Percentiles rank a stretch among this genome's conserved stretches.
Evolutionary conservation across 2,329 filamentous ascomycete species (phyloP).

Genomic region (Cryphonectria carpinicola): DNA sequence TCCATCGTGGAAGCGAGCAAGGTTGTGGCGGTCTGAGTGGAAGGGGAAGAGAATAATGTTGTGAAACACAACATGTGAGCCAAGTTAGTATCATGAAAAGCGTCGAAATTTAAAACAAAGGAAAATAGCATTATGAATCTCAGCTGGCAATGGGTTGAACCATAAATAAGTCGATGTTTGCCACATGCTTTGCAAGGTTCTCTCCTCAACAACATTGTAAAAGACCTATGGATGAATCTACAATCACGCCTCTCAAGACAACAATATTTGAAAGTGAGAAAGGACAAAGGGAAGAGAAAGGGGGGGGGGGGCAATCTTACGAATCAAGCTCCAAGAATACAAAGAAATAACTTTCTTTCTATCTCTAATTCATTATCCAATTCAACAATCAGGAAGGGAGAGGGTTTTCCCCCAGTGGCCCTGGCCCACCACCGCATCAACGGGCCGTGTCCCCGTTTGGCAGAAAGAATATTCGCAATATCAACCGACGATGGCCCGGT

Average conservation of each 20-base stretch:
- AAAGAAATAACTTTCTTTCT: too few species aligned
- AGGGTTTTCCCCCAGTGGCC: neutral
- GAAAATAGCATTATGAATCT: neutral
- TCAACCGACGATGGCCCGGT: slow-evolving; percentile 16
- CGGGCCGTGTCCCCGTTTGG: slow-evolving; percentile 21
- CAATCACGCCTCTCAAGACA: too few species aligned
- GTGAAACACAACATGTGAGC: neutral
- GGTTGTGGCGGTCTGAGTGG: neutral
- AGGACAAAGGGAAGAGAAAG: too few species aligned
- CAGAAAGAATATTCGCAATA: neutral
- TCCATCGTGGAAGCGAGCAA: slow-evolving; percentile 11
- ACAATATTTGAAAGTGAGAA: too few species aligned
- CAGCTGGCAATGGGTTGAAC: neutral
- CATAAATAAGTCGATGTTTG: too few species aligned
- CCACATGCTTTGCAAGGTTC: too few species aligned
- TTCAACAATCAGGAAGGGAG: neutral
- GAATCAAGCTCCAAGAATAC: too few species aligned
- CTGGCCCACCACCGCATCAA: neutral
- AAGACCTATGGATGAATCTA: too few species aligned
- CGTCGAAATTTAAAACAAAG: neutral
- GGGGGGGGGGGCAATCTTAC: too few species aligned
- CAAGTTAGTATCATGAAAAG: neutral
- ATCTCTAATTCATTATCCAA: neutral
- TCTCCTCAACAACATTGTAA: too few species aligned
- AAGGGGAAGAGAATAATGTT: too few species aligned